Evolutionary conservation across 192 early-diverging fungal species (phyloP), one percentile per base, ranked within the genome.

Genomic region (Entomortierella chlamydospora): DNA sequence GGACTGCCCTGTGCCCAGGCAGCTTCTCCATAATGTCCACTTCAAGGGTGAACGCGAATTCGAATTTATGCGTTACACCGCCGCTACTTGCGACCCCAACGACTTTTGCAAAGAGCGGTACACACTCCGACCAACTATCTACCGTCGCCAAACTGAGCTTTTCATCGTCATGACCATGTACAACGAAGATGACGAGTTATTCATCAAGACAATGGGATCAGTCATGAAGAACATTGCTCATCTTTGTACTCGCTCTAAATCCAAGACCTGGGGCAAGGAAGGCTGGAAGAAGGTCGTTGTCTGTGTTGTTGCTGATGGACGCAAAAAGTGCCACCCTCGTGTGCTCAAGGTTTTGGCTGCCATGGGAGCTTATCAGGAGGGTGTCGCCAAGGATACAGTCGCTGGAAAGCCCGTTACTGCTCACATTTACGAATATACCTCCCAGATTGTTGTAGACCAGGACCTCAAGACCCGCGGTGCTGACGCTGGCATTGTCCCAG

Each of bases 261-360:
- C 90, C 66, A 84, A 85, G 65, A 90, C 84, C 25, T 96, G 95
- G 95, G 94, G 94, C 39, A 71, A 80, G 43, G 91, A 94, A 30
- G 93, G 91, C 15, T 97, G 96, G 96, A 87, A 95, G 74, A 96
- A 97, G 83, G 91, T 95, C 11, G 91, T 95, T 22, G 92, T 97
- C 29, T 95, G 93, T 81, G 92, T 97, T 61, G 95, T 97, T 9
- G 91, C 95, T 15, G 96, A 97, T 70, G 96, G 96, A 43, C 91
- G 95, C 45, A 86, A 83, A 54, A 95, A 95, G 78, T 88, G 95
- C 70, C 85, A 94, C 67, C 87, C 90, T 37, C 90, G 91, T 55
- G 90, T 91, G 8, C 86, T 95, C 57, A 89, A 91, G 31, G 89
- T 94, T 39, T 87, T 97, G 37, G 94, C 90, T 49, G 82, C 93